Conservation (phyloP, 441 rosid species). For the Euphorbia celastroides region DNA sequence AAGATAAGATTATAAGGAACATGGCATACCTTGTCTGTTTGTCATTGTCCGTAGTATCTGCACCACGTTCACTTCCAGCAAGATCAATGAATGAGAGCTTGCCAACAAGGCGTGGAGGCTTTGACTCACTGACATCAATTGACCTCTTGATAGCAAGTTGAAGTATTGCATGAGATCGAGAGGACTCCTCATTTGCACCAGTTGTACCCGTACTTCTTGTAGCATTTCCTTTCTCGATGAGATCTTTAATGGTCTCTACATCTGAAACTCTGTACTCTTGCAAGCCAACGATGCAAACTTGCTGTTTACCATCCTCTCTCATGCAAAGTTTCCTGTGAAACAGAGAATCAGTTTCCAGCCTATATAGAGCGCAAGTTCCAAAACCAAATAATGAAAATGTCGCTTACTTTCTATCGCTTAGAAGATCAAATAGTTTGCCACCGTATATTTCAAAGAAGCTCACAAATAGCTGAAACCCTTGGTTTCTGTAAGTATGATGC, state of each 20-base stretch:
- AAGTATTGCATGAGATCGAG: constrained; percentile 98
- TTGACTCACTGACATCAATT: constrained; percentile 63
- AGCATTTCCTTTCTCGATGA: constrained; percentile 87
- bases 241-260: constrained; percentile 84
- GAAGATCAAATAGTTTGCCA: constrained; percentile 90
- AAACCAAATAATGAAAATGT: constrained; percentile 4
- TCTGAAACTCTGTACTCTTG: constrained; percentile 91
- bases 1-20: constrained; percentile 2
- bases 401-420: constrained; percentile 87
- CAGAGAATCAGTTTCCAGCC: constrained; percentile 22
- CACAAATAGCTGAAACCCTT: constrained; percentile 84
- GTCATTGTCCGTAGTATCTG: constrained; percentile 98
- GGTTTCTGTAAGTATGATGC: constrained; percentile 83
- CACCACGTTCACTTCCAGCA: constrained; percentile 99
- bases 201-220: constrained; percentile 93
- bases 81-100: constrained; percentile 98
- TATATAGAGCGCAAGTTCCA: constrained; percentile 15
- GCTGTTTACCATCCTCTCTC: constrained; percentile 99
- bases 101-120: constrained; percentile 86
- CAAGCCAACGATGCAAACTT: constrained; percentile 98
- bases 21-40: constrained; percentile 79
- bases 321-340: constrained; percentile 81
- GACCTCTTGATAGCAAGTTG: constrained; percentile 93
- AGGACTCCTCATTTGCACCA: constrained; percentile 99
- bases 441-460: constrained; percentile 99